Evolutionary conservation across 345 rosid species (phyloP), one percentile per base, ranked within the genome.

Genomic region (Diplotaxis tenuifolia): DNA sequence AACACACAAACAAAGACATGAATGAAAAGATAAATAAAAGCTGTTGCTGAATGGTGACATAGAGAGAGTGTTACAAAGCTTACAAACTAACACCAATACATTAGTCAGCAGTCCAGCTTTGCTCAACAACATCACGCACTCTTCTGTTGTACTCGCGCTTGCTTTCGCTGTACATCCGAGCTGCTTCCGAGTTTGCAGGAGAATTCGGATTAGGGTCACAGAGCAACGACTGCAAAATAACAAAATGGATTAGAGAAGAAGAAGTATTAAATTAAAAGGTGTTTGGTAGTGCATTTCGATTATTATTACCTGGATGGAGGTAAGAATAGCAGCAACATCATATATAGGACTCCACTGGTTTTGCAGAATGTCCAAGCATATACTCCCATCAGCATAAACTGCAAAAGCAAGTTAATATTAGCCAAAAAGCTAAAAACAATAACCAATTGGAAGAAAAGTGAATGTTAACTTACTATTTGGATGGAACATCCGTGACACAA

Each of bases 311-410:
- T 94, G 98, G 74, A 94, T 88, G 42, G 98, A 94, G 28, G 97
- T 89, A 28, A 91, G 97, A 74, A 94, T 91, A 56, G 97, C 98
- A 59, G 97, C 97, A 15, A 91, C 98, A 82, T 94, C 98, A 80
- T 89, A 89, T 55, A 94, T 94, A 1, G 98, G 98, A 83, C 96
- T 91, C 96, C 98, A 94, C 62, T 89, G 98, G 79, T 94, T 91
- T 86, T 94, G 97, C 45, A 91, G 78, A 79, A 89, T 94, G 77
- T 94, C 97, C 83, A 94, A 84, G 79, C 97, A 94, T 49, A 94
- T 91, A 70, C 97, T 94, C 70, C 98, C 98, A 79, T 91, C 98
- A 2, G 97, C 98, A 81, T 91, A 94, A 53, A 94, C 98, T 94
- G 84, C 74, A 22, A 31, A 47, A 9, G 57, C 55, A 75, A 18